phyloP scores from a whole-genome alignment of 1,284 basidiomycete species.

The Microbotryum lychnidis-dioicae region DNA sequence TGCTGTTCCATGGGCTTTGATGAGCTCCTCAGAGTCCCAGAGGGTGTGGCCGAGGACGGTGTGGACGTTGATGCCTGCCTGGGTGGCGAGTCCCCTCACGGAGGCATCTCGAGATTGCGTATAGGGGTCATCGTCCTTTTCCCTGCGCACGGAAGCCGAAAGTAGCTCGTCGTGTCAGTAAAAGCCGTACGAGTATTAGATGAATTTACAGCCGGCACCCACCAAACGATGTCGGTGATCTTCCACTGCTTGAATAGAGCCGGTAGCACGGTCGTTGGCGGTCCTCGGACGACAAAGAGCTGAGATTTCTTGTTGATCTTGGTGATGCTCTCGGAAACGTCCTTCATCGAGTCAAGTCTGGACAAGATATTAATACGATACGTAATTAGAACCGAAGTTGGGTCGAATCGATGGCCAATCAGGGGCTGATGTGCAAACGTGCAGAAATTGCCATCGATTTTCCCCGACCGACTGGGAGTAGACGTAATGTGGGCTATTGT shows the following conservation, averaged over 20 bases:
- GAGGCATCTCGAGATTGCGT: constrained; percentile 34
- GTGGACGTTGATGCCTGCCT: constrained; percentile 39
- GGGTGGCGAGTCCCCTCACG: constrained; percentile 36
- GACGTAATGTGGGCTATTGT: constrained; percentile 36
- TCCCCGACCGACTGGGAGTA: constrained; percentile 30
- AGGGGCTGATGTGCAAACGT: constrained; percentile 36
- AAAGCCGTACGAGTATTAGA: too few relatives aligned
- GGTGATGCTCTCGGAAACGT: constrained; percentile 42
- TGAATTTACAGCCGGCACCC: constrained; percentile 30
- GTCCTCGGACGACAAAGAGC: constrained; percentile 47
- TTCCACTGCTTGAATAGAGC: constrained; percentile 45
- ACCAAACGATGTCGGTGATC: constrained; percentile 47
- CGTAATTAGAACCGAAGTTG: too few relatives aligned
- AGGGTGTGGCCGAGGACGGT: constrained; percentile 43
- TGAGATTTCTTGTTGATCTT: constrained; percentile 42
- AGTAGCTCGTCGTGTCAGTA: too few relatives aligned
- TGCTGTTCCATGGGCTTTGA: constrained; percentile 35
- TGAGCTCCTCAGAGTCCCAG: constrained; percentile 38
- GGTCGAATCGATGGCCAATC: not conserved
- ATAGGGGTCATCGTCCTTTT: constrained; percentile 34
- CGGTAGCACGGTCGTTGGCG: constrained; percentile 44
- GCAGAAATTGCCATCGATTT: constrained; percentile 47
- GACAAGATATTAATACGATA: too few relatives aligned
- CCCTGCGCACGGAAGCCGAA: constrained; percentile 5
- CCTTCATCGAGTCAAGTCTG: constrained; percentile 39